Evolutionary conservation across 371 early-diverging fungal genomes (phyloP), one percentile per base, ranked within the genome.

Genomic region (Rhizopus arrhizus): DNA sequence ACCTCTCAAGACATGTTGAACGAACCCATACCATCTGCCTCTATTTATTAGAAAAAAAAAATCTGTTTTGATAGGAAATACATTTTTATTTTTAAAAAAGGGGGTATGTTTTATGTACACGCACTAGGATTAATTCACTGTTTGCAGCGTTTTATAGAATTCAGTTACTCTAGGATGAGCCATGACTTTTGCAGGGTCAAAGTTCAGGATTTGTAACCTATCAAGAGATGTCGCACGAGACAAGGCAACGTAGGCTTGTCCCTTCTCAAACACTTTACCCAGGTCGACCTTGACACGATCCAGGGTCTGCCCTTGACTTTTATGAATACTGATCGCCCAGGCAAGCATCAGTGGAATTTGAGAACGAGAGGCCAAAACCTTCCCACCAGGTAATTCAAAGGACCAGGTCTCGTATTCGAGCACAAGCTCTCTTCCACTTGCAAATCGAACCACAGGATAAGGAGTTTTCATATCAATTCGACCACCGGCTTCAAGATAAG

Each of bases 231-330:
- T 91, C 0, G 89, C 95, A 12, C 97, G 75, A 11, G 91, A 90
- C 13, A 97, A 69, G 0, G 96, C 97, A 11, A 96, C 96, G 64
- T 97, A 97, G 1, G 92, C 95, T 68, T 95, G 95, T 0, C 98
- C 96, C 41, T 81, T 82, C 67, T 92, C 94, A 86, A 97, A 97
- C 5, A 88, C 82, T 40, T 77, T 75, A 10, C 85, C 79, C 46
- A 96, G 68, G 72, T 96, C 94, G 5, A 97, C 87, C 53, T 85
- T 75, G 8, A 93, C 87, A 7, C 86, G 72, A 49, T 93, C 92
- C 53, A 97, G 75, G 15, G 98, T 94, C 78, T 95, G 95, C 0
- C 97, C 98, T 74, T 97, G 98, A 53, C 87, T 82, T 71, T 94
- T 92, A 75, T 97, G 97, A 41, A 97, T 91, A 15, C 95, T 82